These are phyloP conservation scores for Phytophthora agathidicida DNA, from an alignment of 352 stramenopile species.

Conservation along the genomic window DNA sequence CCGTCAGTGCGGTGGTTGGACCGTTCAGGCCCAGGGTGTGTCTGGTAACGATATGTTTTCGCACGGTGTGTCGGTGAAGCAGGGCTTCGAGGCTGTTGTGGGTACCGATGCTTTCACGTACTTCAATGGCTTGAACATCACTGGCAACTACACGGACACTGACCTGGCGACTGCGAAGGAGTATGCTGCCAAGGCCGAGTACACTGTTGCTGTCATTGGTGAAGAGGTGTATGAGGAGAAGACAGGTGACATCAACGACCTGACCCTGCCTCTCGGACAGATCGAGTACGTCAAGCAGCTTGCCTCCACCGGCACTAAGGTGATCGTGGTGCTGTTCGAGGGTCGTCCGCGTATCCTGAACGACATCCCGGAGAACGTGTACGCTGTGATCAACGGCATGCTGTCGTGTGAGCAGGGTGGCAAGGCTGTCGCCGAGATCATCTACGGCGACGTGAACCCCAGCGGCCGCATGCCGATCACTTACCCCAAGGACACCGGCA, in stretches of 20 bases:
- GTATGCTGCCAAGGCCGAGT: conserved; percentile 9
- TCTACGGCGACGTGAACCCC: conserved; percentile 40
- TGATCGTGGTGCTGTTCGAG: conserved; percentile 74
- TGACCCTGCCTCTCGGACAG: conserved; percentile 27
- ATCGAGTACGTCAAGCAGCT: conserved; percentile 68
- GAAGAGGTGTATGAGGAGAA: conserved; percentile 56
- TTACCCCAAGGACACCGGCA: conserved; percentile 62
- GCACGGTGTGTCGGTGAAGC: conserved; percentile 35
- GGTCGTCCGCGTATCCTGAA: conserved; percentile 75
- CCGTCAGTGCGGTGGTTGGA: conserved; percentile 69
- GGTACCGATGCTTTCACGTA: conserved; percentile 27
- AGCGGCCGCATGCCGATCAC: conserved; percentile 51
- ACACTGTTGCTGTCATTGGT: conserved; percentile 35
- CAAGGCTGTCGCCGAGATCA: conserved; percentile 75
- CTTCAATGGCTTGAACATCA: conserved; percentile 50
- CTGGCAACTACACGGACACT: conserved; percentile 44
- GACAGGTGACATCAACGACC: conserved; percentile 73
- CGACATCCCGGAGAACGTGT: conserved; percentile 47
- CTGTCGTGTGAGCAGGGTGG: conserved; percentile 75
- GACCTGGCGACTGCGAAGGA: conserved; percentile 13
- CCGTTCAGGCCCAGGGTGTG: conserved; percentile 78
- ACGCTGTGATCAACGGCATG: conserved; percentile 77
- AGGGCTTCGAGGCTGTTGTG: not conserved
- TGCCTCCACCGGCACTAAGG: conserved; percentile 53
- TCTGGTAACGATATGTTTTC: conserved; percentile 43